Conservation (phyloP, 2,329 filamentous ascomycete genomes). For the Harringtonia lauricola region DNA sequence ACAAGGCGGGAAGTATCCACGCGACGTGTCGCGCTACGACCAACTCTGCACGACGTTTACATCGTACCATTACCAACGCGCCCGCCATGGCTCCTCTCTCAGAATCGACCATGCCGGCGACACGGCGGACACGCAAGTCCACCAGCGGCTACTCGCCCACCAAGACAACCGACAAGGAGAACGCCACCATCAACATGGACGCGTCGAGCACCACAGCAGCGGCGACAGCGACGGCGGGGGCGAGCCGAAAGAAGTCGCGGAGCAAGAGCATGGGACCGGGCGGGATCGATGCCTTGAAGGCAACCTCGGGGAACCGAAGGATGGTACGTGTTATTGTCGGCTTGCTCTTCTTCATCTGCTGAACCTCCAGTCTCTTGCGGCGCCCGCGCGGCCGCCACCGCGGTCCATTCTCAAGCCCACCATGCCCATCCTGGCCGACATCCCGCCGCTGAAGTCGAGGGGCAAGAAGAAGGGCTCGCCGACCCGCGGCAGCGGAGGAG, state of each 20-base stretch:
- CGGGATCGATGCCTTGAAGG: slow-evolving; percentile 71
- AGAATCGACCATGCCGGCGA: slow-evolving; percentile 41
- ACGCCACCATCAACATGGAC: slow-evolving; percentile 57
- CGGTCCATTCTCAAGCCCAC: slow-evolving; percentile 75
- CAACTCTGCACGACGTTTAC: not conserved
- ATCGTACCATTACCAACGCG: not conserved
- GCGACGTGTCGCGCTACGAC: not conserved
- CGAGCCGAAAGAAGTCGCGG: slow-evolving; percentile 58
- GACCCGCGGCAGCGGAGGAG: slow-evolving; percentile 21
- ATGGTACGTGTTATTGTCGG: slow-evolving; percentile 46
- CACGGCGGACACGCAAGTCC: slow-evolving; percentile 58
- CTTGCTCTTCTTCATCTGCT: not conserved
- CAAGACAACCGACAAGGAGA: slow-evolving; percentile 61
- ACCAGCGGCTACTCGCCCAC: slow-evolving; percentile 47
- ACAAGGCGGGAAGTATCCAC: not conserved
- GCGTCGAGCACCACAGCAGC: not conserved
- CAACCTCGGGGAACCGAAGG: slow-evolving; percentile 64
- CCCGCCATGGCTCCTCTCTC: slow-evolving; percentile 26
- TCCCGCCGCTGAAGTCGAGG: slow-evolving; percentile 56
- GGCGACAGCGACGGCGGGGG: slow-evolving; percentile 30
- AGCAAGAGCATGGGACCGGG: slow-evolving; percentile 96
- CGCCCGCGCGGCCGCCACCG: slow-evolving; percentile 36
- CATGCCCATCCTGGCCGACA: slow-evolving; percentile 54
- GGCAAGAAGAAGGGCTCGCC: slow-evolving; percentile 13
- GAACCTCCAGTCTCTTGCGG: slow-evolving; percentile 39